Percentiles rank a stretch among this genome's conserved stretches.
phyloP scores from a whole-genome alignment of 2,329 filamentous ascomycete genomes.

The Colletotrichum liaoningense region DNA sequence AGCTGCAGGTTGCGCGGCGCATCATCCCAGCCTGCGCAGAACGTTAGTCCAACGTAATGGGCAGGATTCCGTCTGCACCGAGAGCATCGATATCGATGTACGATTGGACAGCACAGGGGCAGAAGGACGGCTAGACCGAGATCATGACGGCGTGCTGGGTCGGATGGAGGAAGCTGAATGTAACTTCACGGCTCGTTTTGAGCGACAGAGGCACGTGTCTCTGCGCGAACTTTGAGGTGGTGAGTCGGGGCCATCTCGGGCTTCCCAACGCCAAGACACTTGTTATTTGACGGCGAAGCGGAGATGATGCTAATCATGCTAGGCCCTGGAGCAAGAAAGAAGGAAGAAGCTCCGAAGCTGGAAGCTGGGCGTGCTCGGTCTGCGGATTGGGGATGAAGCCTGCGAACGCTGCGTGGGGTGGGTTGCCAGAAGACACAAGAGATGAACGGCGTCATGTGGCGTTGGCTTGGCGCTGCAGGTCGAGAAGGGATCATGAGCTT shows the following conservation, averaged over 20 bases:
- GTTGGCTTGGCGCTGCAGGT: conserved; percentile 34
- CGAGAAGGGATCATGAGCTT: conserved; percentile 11
- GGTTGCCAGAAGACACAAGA: background rate
- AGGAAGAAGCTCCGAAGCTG: background rate
- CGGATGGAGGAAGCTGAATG: conserved; percentile 9
- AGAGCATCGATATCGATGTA: background rate
- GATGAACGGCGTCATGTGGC: conserved; percentile 33
- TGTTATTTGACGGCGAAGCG: conserved; percentile 23
- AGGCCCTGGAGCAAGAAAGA: conserved; percentile 13
- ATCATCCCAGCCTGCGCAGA: conserved; percentile 8
- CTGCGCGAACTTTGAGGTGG: conserved; percentile 4
- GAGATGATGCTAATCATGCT: conserved; percentile 16
- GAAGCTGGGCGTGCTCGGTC: conserved; percentile 15
- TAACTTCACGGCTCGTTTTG: conserved; percentile 32
- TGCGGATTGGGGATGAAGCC: conserved; percentile 26
- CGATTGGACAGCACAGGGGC: conserved; percentile 20
- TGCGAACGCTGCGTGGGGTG: conserved; percentile 21
- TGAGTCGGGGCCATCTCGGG: conserved; percentile 5
- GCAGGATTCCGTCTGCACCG: conserved; percentile 24
- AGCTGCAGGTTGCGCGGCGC: conserved; percentile 17
- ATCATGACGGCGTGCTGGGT: conserved; percentile 30
- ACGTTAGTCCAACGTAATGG: conserved; percentile 23
- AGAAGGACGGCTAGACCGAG: conserved; percentile 17
- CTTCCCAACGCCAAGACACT: conserved; percentile 24
- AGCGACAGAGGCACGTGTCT: conserved; percentile 28